A percentile compares a stretch with the other conserved stretches of the same genome.
phyloP scores from a whole-genome alignment of 1,284 basidiomycete species.

The Austroboletus niveus region DNA sequence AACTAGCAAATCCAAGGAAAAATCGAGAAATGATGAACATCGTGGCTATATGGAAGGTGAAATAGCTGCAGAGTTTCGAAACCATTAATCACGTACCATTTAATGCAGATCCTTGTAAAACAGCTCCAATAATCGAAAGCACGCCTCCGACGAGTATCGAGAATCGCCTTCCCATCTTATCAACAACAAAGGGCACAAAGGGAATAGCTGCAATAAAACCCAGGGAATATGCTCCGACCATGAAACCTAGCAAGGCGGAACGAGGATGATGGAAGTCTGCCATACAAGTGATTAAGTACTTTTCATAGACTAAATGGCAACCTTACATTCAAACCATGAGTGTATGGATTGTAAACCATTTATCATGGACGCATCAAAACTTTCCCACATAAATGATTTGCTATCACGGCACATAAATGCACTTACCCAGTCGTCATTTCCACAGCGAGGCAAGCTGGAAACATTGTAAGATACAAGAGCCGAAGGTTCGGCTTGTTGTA shows the following conservation, averaged over 20 bases:
- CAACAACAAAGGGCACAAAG: neutral
- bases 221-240: neutral
- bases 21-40: constrained; percentile 21
- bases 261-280: neutral
- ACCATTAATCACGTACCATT: neutral
- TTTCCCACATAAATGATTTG: neutral
- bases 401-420: constrained; percentile 4
- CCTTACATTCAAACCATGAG: constrained; percentile 2
- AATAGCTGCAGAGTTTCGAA: neutral
- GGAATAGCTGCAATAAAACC: neutral
- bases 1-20: constrained; percentile 8
- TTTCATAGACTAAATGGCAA: neutral
- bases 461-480: constrained; percentile 36
- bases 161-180: neutral
- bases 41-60: constrained; percentile 1
- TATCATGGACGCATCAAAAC: constrained; percentile 12
- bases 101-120: neutral
- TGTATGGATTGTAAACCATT: constrained; percentile 21
- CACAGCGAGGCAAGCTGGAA: constrained; percentile 58
- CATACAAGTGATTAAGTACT: neutral
- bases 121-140: neutral
- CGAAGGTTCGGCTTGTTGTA: constrained; percentile 4
- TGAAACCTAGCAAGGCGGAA: neutral
- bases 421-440: constrained; percentile 60
- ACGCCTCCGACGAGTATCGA: neutral